Conservation (phyloP, 2,329 filamentous ascomycete species). For the Fusarium sp. region DNA sequence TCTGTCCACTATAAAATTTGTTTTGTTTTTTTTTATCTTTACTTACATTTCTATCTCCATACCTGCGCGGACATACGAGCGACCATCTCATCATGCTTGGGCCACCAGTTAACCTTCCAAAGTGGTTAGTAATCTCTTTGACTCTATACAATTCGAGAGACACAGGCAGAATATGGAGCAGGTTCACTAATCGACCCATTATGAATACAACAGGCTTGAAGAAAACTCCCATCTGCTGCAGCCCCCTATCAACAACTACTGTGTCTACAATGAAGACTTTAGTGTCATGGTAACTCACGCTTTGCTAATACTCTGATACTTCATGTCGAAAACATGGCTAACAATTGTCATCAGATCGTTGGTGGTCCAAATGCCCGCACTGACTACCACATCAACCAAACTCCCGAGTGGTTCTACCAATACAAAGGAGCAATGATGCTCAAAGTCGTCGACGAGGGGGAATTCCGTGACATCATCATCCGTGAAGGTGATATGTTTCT, state of each 20-base stretch:
- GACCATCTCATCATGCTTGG: constrained; percentile 52
- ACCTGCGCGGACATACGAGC: background rate
- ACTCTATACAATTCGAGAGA: background rate
- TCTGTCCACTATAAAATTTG: background rate
- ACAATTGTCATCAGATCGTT: constrained; percentile 68
- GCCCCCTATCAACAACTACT: constrained; percentile 97
- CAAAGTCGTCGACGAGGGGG: constrained; percentile 79
- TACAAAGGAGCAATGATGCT: constrained; percentile 92
- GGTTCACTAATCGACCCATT: constrained; percentile 10
- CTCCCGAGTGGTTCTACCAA: constrained; percentile 98
- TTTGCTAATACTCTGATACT: background rate
- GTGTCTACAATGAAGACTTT: constrained; percentile 85
- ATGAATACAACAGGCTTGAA: constrained; percentile 70
- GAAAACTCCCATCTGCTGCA: constrained; percentile 91
- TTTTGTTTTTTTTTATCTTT: background rate
- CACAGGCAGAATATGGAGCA: background rate
- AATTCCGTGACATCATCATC: constrained; percentile 87
- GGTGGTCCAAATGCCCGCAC: constrained; percentile 95
- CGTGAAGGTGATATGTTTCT: constrained; percentile 94
- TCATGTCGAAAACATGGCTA: background rate
- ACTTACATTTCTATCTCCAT: background rate
- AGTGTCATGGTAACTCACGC: constrained; percentile 74
- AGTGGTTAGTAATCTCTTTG: constrained; percentile 56
- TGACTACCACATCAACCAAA: constrained; percentile 98
- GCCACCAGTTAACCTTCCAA: constrained; percentile 63